Evolutionary conservation across 129 eudicot genomes (phyloP).

Genomic region (Solidago caesia): DNA sequence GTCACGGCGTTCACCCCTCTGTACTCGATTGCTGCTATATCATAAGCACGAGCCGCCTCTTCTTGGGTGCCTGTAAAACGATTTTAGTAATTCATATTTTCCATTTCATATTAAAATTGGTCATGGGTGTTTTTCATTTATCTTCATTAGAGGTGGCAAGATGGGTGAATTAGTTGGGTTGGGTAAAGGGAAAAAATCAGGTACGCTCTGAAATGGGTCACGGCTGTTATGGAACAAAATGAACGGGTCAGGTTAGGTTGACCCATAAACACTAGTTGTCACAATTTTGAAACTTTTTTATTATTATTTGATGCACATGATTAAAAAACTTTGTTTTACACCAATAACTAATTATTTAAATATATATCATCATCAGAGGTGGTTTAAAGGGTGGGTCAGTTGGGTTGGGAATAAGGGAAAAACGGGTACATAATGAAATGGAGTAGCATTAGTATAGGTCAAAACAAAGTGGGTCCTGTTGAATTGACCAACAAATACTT

Average conservation of each 20-base stretch:
- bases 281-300: too few species aligned
- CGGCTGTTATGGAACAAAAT: too few species aligned
- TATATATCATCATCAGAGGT: too few species aligned
- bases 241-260: background rate
- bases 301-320: too few species aligned
- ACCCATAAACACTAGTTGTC: too few species aligned
- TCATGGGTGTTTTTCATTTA: background rate
- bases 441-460: too few species aligned
- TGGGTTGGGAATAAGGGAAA: too few species aligned
- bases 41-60: slow-evolving; percentile 87
- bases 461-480: background rate
- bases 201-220: background rate
- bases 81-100: slow-evolving; percentile 1
- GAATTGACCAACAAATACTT: background rate
- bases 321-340: too few species aligned
- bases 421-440: too few species aligned
- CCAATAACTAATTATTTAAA: too few species aligned
- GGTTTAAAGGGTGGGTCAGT: too few species aligned
- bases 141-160: background rate
- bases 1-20: slow-evolving; percentile 78
- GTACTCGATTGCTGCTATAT: slow-evolving; percentile 84
- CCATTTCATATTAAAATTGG: background rate
- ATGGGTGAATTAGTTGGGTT: background rate
- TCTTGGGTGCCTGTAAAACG: slow-evolving; percentile 69
- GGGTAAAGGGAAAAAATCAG: background rate